A percentile compares a stretch with the other conserved stretches of the same genome.
Conservation (phyloP, 2,329 filamentous ascomycete genomes). For the Fusarium marasasianum region DNA sequence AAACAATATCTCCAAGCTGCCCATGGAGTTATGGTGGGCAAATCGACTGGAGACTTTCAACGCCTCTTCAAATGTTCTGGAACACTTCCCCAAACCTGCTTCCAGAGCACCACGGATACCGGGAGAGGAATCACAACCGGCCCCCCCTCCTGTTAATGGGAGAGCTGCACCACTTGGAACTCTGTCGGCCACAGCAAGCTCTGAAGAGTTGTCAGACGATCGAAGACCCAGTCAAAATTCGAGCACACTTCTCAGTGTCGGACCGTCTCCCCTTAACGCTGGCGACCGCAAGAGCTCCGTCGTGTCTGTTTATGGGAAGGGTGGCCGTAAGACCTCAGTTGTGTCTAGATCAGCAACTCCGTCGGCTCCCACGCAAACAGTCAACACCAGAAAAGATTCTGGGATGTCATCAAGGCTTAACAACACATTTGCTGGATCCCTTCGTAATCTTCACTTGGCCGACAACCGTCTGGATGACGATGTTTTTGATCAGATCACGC, state of each 20-base stretch:
- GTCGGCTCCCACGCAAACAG: slow-evolving; percentile 59
- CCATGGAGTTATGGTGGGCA: slow-evolving; percentile 96
- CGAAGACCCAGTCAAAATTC: slow-evolving; percentile 88
- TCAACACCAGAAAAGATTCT: slow-evolving; percentile 82
- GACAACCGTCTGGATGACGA: slow-evolving; percentile 96
- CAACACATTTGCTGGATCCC: slow-evolving; percentile 87
- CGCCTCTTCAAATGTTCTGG: slow-evolving; percentile 92
- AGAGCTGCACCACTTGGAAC: slow-evolving; percentile 53
- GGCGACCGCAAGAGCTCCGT: slow-evolving; percentile 83
- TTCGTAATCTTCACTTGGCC: slow-evolving; percentile 86
- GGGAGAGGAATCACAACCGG: slow-evolving; percentile 55
- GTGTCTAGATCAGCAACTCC: slow-evolving; percentile 72
- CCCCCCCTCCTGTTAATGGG: slow-evolving; percentile 50
- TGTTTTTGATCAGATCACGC: slow-evolving; percentile 88
- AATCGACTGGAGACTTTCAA: slow-evolving; percentile 91
- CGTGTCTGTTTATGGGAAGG: slow-evolving; percentile 80
- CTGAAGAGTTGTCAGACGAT: slow-evolving; percentile 76
- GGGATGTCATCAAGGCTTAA: slow-evolving; percentile 80
- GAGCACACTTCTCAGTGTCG: slow-evolving; percentile 77
- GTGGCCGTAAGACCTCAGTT: slow-evolving; percentile 85
- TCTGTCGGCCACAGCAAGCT: slow-evolving; percentile 72
- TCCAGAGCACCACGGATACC: slow-evolving; percentile 73
- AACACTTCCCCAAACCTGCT: slow-evolving; percentile 87
- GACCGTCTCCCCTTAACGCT: slow-evolving; percentile 72
- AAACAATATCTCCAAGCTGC: slow-evolving; percentile 90